These are phyloP conservation scores for Euphrasia confusa DNA, from an alignment of 257 asterid species.

Conservation along the genomic window DNA sequence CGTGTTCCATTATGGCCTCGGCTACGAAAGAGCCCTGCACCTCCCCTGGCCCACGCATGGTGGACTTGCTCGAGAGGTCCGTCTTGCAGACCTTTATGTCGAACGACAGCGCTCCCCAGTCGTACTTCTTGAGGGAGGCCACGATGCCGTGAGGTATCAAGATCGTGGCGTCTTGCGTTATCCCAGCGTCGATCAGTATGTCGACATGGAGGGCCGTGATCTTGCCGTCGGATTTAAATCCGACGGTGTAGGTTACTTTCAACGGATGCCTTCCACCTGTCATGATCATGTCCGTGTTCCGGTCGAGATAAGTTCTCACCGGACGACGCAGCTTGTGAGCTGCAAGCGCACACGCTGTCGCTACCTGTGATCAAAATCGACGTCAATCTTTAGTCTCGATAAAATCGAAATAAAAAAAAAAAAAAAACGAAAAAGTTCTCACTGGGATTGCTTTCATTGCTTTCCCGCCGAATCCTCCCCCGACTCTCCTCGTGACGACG, in stretches of 20 bases:
- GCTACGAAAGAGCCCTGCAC: slow-evolving; percentile 69
- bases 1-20: slow-evolving; percentile 60
- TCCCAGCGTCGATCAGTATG: slow-evolving; percentile 60
- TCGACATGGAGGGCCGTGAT: slow-evolving; percentile 68
- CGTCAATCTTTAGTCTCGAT: background rate
- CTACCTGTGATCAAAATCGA: slow-evolving; percentile 28
- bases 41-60: slow-evolving; percentile 82
- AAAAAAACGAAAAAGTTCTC: slow-evolving; percentile 23
- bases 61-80: slow-evolving; percentile 54
- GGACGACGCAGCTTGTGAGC: slow-evolving; percentile 66
- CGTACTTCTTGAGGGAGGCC: slow-evolving; percentile 49
- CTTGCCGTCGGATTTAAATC: slow-evolving; percentile 63
- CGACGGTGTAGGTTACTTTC: slow-evolving; percentile 63
- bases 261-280: slow-evolving; percentile 79
- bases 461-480: slow-evolving; percentile 84
- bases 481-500: slow-evolving; percentile 63
- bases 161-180: slow-evolving; percentile 49
- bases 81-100: slow-evolving; percentile 68
- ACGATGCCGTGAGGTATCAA: slow-evolving; percentile 35
- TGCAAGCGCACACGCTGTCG: slow-evolving; percentile 75
- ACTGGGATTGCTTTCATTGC: slow-evolving; percentile 46
- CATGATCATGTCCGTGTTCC: slow-evolving; percentile 63
- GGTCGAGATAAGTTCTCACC: slow-evolving; percentile 55
- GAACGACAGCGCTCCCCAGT: slow-evolving; percentile 68
- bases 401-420: background rate